phyloP scores from a whole-genome alignment of 768 basidiomycete species.

The Panus rudis region DNA sequence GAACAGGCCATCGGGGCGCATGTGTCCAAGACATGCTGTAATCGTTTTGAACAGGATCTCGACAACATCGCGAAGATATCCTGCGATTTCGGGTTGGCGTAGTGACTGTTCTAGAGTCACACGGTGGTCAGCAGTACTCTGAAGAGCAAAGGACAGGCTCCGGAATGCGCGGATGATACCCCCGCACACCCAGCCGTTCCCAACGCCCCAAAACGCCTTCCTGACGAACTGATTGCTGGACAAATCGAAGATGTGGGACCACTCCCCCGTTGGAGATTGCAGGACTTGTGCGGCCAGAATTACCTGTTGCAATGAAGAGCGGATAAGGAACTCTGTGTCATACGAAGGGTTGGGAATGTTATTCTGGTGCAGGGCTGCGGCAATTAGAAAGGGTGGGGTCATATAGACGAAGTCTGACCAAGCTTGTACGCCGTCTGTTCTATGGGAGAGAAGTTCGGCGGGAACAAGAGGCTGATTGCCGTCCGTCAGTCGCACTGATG shows the following conservation, averaged over 20 bases:
- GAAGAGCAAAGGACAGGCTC: conserved; percentile 3
- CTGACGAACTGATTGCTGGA: conserved; percentile 10
- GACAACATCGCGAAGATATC: conserved; percentile 2
- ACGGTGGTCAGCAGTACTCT: neutral
- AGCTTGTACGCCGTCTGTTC: conserved; percentile 12
- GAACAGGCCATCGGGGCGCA: conserved; percentile 14
- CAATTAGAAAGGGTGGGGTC: conserved; percentile 15
- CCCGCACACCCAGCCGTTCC: conserved; percentile 20
- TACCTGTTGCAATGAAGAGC: conserved; percentile 11
- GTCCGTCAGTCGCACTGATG: neutral
- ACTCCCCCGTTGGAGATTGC: conserved; percentile 11
- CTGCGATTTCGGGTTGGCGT: neutral
- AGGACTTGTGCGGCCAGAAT: conserved; percentile 11
- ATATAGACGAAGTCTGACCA: conserved; percentile 19
- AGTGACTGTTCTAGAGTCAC: neutral
- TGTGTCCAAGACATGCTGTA: conserved; percentile 9
- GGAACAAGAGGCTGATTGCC: too few species aligned
- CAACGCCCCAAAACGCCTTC: conserved; percentile 18
- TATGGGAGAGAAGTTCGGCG: conserved; percentile 11
- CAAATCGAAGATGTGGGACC: conserved; percentile 18
- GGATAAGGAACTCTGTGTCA: conserved; percentile 1
- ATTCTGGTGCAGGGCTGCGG: conserved; percentile 8
- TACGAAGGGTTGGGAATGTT: neutral
- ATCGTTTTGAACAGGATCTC: conserved; percentile 11
- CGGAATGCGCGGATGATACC: conserved; percentile 16